These are phyloP conservation scores for Pseudogymnoascus sp. DNA, from an alignment of 2,329 filamentous ascomycete species.

Conservation along the genomic window DNA sequence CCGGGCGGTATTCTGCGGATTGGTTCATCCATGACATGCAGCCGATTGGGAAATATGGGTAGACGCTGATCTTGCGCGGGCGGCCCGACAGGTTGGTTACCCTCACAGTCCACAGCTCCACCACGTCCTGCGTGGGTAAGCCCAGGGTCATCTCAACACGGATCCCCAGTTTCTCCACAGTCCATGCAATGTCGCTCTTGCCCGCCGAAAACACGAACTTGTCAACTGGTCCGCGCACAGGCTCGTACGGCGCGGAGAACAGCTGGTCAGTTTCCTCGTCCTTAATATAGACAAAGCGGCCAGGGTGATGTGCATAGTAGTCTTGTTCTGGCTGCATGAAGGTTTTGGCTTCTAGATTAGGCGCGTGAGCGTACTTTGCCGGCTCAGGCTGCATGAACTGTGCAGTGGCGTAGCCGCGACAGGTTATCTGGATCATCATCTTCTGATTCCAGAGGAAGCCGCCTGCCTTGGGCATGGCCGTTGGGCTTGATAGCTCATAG, in stretches of 20 bases:
- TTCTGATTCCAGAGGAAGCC: slow-evolving; percentile 53
- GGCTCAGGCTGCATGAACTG: slow-evolving; percentile 57
- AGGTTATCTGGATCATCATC: slow-evolving; percentile 55
- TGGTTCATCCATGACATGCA: slow-evolving; percentile 59
- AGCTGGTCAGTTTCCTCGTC: slow-evolving; percentile 44
- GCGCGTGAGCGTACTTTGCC: slow-evolving; percentile 52
- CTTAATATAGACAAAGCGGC: slow-evolving; percentile 53
- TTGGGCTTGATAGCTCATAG: slow-evolving; percentile 49
- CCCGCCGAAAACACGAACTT: slow-evolving; percentile 47
- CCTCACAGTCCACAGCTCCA: slow-evolving; percentile 48
- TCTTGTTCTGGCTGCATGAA: slow-evolving; percentile 56
- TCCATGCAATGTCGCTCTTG: slow-evolving; percentile 50
- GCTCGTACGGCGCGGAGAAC: slow-evolving; percentile 51
- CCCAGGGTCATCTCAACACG: slow-evolving; percentile 45
- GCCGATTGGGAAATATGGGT: slow-evolving; percentile 52
- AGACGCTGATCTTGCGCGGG: slow-evolving; percentile 42
- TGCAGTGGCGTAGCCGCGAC: slow-evolving; percentile 50
- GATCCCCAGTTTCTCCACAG: slow-evolving; percentile 42
- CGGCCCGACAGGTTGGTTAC: slow-evolving; percentile 43
- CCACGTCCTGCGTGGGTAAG: slow-evolving; percentile 47
- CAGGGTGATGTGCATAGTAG: slow-evolving; percentile 52
- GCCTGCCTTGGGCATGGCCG: slow-evolving; percentile 47
- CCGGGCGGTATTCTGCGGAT: slow-evolving; percentile 43
- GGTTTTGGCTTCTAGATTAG: slow-evolving; percentile 50
- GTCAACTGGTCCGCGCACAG: slow-evolving; percentile 42